Base-by-base conservation (phyloP, 2,329 filamentous ascomycete species). In the Claviceps quebecensis region DNA sequence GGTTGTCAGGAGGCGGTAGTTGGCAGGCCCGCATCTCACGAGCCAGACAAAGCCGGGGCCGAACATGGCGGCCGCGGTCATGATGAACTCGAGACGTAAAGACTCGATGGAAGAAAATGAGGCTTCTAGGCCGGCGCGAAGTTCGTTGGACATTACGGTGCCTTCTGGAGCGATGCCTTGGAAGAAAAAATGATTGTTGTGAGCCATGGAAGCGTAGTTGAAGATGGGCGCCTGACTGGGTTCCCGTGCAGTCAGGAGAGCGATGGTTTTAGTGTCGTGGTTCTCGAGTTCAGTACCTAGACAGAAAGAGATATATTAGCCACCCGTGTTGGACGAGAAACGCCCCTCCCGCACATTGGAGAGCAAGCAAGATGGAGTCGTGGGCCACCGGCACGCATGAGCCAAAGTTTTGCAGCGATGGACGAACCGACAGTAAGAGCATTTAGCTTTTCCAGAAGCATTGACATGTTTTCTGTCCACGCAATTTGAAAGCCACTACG, bases 11-110 rank as follows among this genome's bases (percentile, higher is more conserved):
- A 98, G 78, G 61, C 83, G 81, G 70, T 74, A 75, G 59, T 72
- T 73, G 63, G 58, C 60, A 54, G 66, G 63, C 50, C 62, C 67
- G 59, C 61, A 65, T 68, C 80, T 80, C 62, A 96, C 86, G 55
- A 98, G 83, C 93, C 93, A 98, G 64, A 97, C 86, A 70, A 94
- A 97, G 57, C 93, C 93, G 0, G 91, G 90, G 51, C 91, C 93
- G 72, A 98, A 97, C 89, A 97, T 96, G 71, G 82, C 78, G 58
- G 80, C 76, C 53, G 91, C 91, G 41, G 85, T 94, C 57, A 83
- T 73, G 62, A 93, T 69, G 68, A 98, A 82, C 65, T 93, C 86
- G 59, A 76, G 75, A 64, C 82, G 82, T 53, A 98, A 80, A 34
- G 86, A 90, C 57, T 94, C 85, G 60, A 94, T 73, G 60, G 84